A percentile compares a stretch with the other conserved stretches of the same genome.
Conservation (phyloP, 2,329 filamentous ascomycete genomes). For the Beauveria scarabaeidicola region DNA sequence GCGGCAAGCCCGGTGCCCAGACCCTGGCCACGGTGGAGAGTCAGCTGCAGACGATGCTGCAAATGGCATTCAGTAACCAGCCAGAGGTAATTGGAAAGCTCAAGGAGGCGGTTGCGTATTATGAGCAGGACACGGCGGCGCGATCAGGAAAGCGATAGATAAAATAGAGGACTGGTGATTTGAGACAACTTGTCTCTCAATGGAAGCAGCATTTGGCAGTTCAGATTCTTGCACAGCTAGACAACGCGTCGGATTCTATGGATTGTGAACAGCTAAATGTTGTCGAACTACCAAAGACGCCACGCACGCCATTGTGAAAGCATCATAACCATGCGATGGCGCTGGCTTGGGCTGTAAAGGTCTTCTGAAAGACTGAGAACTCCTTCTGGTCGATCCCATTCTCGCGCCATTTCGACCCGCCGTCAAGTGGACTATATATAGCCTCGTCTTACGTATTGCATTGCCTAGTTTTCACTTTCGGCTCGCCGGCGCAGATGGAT, state of each 20-base stretch:
- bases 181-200: neutral
- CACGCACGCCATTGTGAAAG: too few species aligned
- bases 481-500: neutral
- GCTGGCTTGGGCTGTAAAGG: too few species aligned
- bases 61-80: conserved; percentile 50
- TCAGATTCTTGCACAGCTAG: too few species aligned
- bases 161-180: neutral
- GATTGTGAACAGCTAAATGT: too few species aligned
- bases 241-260: too few species aligned
- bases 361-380: too few species aligned
- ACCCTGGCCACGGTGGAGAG: conserved; percentile 44
- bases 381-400: too few species aligned
- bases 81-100: conserved; percentile 51
- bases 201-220: neutral
- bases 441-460: neutral
- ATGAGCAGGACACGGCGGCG: conserved; percentile 41
- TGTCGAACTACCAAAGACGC: too few species aligned
- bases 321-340: too few species aligned
- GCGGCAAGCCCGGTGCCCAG: conserved; percentile 39
- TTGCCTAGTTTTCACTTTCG: neutral
- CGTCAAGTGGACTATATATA: neutral
- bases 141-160: conserved; percentile 4
- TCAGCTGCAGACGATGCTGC: conserved; percentile 48
- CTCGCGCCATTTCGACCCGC: too few species aligned
- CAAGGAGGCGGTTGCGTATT: conserved; percentile 52